Conservation (phyloP, 2,329 filamentous ascomycete species). For the Hymenoscyphus occultus region DNA sequence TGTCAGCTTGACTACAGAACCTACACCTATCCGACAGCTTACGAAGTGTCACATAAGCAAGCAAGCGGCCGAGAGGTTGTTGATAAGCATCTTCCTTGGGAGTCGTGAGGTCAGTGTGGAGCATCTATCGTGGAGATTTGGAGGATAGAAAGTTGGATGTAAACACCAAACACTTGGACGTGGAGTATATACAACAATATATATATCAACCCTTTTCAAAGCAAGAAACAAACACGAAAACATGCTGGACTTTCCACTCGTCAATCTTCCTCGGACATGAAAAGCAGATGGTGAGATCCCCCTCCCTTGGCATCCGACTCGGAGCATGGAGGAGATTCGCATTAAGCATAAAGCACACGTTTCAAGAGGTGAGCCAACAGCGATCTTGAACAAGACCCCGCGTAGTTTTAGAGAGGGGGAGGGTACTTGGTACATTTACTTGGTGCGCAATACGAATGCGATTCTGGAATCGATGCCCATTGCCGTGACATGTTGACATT, state of each 20-base stretch:
- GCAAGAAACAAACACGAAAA: not conserved
- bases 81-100: slow-evolving; percentile 1
- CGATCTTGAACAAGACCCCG: not conserved
- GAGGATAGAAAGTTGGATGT: too few species aligned
- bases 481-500: too few species aligned
- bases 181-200: too few species aligned
- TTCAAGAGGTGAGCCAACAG: not conserved
- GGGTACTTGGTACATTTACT: too few species aligned
- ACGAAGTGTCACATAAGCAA: not conserved
- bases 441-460: too few species aligned
- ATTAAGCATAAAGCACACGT: slow-evolving; percentile 1
- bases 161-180: too few species aligned
- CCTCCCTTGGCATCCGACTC: not conserved
- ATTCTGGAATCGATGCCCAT: too few species aligned
- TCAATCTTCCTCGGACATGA: not conserved
- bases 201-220: not conserved
- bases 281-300: not conserved
- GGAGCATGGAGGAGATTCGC: not conserved
- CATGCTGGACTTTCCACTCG: not conserved
- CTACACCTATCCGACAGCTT: not conserved
- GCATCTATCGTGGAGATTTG: not conserved
- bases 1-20: not conserved
- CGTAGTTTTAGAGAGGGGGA: not conserved
- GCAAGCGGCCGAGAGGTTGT: not conserved
- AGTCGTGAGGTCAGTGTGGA: too few species aligned